Evolutionary conservation across 495 filamentous ascomycete species (phyloP).

Genomic region (Thozetella sp.): DNA sequence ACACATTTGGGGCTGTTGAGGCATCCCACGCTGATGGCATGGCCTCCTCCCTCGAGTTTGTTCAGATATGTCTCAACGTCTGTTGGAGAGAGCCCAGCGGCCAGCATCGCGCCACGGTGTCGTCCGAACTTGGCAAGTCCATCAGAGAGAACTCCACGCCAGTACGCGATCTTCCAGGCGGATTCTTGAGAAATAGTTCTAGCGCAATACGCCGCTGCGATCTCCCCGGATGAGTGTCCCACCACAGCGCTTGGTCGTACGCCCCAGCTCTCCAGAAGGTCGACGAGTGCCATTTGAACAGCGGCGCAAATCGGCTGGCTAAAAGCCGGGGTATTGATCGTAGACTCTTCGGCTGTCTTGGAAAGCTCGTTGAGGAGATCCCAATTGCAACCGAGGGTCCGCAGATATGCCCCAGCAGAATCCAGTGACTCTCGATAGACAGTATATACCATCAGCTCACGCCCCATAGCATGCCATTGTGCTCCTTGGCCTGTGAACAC

Average conservation of each 20-base stretch:
- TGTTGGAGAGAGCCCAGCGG: conserved; percentile 31
- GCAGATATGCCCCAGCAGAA: background rate
- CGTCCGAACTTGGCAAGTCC: conserved; percentile 19
- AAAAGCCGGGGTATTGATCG: conserved; percentile 22
- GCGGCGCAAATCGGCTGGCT: conserved; percentile 43
- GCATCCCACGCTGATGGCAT: conserved; percentile 17
- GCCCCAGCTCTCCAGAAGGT: conserved; percentile 46
- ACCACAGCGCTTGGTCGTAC: conserved; percentile 44
- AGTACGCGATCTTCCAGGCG: conserved; percentile 49
- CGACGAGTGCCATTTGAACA: conserved; percentile 46
- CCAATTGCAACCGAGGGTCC: background rate
- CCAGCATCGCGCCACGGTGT: conserved; percentile 50
- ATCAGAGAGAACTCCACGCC: conserved; percentile 22
- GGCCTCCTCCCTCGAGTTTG: conserved; percentile 4
- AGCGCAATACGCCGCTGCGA: conserved; percentile 48
- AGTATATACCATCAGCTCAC: conserved; percentile 16
- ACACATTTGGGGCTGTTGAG: conserved; percentile 28
- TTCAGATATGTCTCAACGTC: conserved; percentile 22
- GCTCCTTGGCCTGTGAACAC: conserved; percentile 49
- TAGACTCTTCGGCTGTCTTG: conserved; percentile 8
- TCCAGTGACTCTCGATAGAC: background rate
- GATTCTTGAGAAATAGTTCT: conserved; percentile 39
- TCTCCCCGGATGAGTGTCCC: conserved; percentile 61
- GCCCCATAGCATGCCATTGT: conserved; percentile 45
- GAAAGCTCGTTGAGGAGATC: background rate